Base-by-base conservation (phyloP, 805 yeast species). In the Cyberlindnera maclurae region DNA sequence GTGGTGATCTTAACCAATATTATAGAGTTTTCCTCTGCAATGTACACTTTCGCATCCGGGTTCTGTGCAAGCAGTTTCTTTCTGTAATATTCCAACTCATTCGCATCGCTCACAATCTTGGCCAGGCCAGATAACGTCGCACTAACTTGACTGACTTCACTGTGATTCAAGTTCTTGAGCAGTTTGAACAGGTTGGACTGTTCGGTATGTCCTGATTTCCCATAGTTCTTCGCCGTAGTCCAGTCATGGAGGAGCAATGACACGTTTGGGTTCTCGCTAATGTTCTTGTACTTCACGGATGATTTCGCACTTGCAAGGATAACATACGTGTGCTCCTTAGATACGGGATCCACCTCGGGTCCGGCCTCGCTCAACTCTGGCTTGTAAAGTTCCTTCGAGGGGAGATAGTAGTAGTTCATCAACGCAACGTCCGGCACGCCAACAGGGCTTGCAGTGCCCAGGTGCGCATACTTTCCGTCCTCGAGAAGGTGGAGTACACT, bases 201-300 rank as follows among this genome's bases (percentile, higher is more conserved):
- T n/a, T 57, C 55, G 33, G 67, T 48, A 44, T 62, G 43, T 52
- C 54, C 54, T 3, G 35, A 9, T n/a, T 41, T 36, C 26, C 57
- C 52, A 13, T 60, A 55, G n/a, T 62, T 57, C 29, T 63, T 59
- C 51, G 82, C 76, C 1, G 86, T 72, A 12, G 82, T 73, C 96
- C 96, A 89, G 52, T 90, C 97, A 57, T 90, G 97, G 31, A 90
- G 77, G 43, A 90, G 67, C 33, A 90, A 57, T 0, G 96, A 82
- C 5, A 90, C 96, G 31, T 75, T 70, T 8, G 90, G 88, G 55
- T 90, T 90, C 29, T 62, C 60, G 12, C 58, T 45, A 36, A 90
- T 73, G 60, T 90, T 89, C 27, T 69, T 61, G 59, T 72, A 85
- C 62, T 89, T 90, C 42, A 77, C 76, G 9, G 97, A 86, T 38